These are phyloP conservation scores for Fabrea salina DNA, from an alignment of 169 alveolate species.

Conservation along the genomic window DNA sequence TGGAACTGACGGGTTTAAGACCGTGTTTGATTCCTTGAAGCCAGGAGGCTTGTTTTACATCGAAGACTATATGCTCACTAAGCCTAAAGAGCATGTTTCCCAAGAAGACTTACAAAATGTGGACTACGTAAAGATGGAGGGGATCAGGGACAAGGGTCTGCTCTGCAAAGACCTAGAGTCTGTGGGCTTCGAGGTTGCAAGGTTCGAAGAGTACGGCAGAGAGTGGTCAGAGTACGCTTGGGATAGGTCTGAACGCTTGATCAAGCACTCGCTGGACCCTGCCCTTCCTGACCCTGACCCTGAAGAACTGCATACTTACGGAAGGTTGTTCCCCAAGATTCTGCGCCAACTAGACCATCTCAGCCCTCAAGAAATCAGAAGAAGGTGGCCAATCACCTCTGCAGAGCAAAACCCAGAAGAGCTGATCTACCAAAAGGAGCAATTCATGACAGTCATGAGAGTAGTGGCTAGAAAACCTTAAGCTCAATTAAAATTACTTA, in stretches of 20 bases:
- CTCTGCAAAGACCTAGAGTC: background rate
- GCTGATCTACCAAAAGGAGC: too few species aligned
- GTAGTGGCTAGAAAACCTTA: too few species aligned
- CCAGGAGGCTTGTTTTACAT: background rate
- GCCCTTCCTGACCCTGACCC: background rate
- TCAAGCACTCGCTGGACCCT: background rate
- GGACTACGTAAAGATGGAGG: background rate
- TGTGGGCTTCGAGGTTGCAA: background rate
- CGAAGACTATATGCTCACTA: background rate
- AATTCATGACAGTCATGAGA: too few species aligned
- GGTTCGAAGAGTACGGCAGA: background rate
- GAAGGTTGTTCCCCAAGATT: background rate
- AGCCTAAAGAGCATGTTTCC: background rate
- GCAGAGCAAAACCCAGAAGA: too few species aligned
- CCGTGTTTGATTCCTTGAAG: background rate
- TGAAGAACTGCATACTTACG: background rate
- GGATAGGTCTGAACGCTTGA: background rate
- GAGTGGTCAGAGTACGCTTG: background rate
- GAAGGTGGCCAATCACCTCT: background rate
- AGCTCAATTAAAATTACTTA: too few species aligned
- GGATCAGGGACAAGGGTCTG: background rate
- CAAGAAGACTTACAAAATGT: background rate
- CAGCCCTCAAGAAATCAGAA: background rate
- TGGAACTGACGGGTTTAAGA: background rate
- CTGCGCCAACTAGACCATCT: background rate